Base-by-base conservation (phyloP, 2,329 filamentous ascomycete species). In the Penicillium decumbens region DNA sequence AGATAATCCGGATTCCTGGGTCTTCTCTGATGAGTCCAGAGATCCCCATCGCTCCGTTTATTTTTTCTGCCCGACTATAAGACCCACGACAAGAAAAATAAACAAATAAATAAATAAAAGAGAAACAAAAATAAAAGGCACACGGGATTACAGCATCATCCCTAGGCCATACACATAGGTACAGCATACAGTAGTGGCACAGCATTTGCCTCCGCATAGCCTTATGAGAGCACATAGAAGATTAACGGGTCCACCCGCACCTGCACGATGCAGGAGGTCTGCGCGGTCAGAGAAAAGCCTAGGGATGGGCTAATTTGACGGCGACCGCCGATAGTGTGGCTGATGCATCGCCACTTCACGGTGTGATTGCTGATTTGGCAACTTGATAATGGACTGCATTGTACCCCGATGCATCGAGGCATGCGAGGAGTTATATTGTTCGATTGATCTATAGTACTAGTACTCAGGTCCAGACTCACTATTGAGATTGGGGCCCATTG, bases 261-360 rank as follows among this genome's bases (percentile, higher is more conserved):
- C 43, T 53, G 43, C 43, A 50, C 40, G 12, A 43, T 46, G 35
- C 40, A 53, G 45, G 42, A 51, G 41, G 35, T 30, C 38, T 46
- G 50, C 50, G 39, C 12, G 15, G 10, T 45, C 47, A 47, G 47
- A 53, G 24, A 29, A 50, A 20, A 41, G 25, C 41, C 33, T 29
- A 23, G 39, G 25, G 12, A 10, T 37, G 15, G 25, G 30, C 20
- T 45, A 3, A 20, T 23, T 25, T 5, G 35, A 23, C 35, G 1
- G n/a, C 18, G 20, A 13, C 18, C 15, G 20, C 15, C 18, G 24
- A 10, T 20, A 40, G 38, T 40, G 38, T 40, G 37, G 23, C 38
- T 27, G 38, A 40, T n/a, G 38, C 20, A n/a, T 25, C 38, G 37
- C 37, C 37, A 39, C 38, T 23, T 23, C 18, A 23, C 18, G 9